Percentiles rank a stretch among this genome's conserved stretches.
Evolutionary conservation across 176 grass and related monocot genomes (phyloP).

Genomic region (Stipa capillata): DNA sequence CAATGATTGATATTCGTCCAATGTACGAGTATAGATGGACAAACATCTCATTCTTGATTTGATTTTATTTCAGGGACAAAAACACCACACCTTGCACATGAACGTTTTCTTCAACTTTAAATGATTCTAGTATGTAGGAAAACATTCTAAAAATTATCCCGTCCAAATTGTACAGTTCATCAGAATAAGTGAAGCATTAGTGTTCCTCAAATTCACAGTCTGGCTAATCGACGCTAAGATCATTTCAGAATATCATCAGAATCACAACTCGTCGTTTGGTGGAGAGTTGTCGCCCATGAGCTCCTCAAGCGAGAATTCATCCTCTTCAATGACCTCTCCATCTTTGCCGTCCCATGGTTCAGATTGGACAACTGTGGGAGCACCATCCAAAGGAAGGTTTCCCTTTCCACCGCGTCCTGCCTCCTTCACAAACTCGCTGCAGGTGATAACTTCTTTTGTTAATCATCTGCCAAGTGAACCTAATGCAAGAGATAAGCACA

Average conservation of each 20-base stretch:
- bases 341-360: constrained; percentile 99
- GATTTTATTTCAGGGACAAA: constrained; percentile 21
- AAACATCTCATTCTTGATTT: background rate
- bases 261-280: constrained; percentile 80
- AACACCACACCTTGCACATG: background rate
- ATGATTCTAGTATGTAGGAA: background rate
- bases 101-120: background rate
- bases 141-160: constrained; percentile 1
- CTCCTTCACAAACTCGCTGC: constrained; percentile 93
- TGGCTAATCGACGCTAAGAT: background rate
- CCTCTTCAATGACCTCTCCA: constrained; percentile 81
- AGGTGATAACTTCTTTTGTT: constrained; percentile 17
- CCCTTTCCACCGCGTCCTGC: constrained; percentile 85
- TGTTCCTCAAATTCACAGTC: constrained; percentile 35
- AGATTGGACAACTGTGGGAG: constrained; percentile 40
- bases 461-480: background rate
- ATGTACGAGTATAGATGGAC: too few relatives aligned
- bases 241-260: constrained; percentile 24
- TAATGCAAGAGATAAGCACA: background rate
- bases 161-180: constrained; percentile 19
- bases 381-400: constrained; percentile 61
- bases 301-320: constrained; percentile 95
- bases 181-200: constrained; percentile 15
- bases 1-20: too few relatives aligned
- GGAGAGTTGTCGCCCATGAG: constrained; percentile 60